Percentiles rank a stretch among this genome's conserved stretches.
phyloP scores from a whole-genome alignment of 805 yeast species.

The Saturnispora besseyi region DNA sequence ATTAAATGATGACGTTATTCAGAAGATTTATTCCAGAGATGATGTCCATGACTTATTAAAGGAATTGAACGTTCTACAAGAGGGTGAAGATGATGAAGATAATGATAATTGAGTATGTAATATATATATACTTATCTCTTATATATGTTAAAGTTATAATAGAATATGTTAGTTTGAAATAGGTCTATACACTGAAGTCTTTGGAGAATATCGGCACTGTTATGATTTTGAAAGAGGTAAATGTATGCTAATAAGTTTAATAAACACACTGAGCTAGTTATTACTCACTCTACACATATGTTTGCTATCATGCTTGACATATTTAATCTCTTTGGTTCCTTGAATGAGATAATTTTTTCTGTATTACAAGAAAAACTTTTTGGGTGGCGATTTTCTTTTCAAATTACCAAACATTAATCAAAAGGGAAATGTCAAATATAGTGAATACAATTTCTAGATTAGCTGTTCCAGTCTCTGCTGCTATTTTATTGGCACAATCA shows the following conservation, averaged over 20 bases:
- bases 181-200: no score
- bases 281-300: no score
- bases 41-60: slow-evolving; percentile 70
- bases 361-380: not conserved
- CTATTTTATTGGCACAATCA: slow-evolving; percentile 63
- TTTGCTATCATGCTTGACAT: no score
- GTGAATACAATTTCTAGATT: slow-evolving; percentile 36
- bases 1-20: slow-evolving; percentile 43
- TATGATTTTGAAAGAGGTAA: no score
- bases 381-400: not conserved
- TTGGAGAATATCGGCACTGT: no score
- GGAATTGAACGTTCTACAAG: slow-evolving; percentile 47
- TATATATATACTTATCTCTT: not conserved
- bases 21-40: slow-evolving; percentile 69
- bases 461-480: slow-evolving; percentile 66
- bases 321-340: no score
- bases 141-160: not conserved
- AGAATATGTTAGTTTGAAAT: not conserved
- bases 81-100: slow-evolving; percentile 41
- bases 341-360: no score
- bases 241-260: no score
- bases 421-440: slow-evolving; percentile 29
- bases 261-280: no score
- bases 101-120: not conserved
- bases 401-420: not conserved